Evolutionary conservation across 2,329 filamentous ascomycete species (phyloP).

Genomic region (Colletotrichum nymphaeae): DNA sequence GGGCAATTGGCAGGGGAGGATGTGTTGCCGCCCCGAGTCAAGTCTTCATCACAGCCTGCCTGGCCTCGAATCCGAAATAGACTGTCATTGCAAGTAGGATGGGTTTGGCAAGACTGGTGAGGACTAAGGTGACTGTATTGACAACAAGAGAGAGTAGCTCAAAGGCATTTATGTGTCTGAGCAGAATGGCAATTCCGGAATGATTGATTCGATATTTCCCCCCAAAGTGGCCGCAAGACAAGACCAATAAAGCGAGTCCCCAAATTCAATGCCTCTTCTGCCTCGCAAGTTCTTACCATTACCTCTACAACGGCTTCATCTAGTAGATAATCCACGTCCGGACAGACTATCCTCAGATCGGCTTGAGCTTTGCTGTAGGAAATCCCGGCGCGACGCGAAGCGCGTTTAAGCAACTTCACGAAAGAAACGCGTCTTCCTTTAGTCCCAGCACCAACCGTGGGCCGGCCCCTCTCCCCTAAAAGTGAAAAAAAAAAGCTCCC

Average conservation of each 20-base stretch:
- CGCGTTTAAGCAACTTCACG: neutral
- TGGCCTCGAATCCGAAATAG: neutral
- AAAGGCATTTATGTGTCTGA: too few relatives aligned
- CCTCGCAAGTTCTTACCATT: neutral
- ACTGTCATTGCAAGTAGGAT: neutral
- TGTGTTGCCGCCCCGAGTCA: too few relatives aligned
- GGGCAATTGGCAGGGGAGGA: neutral
- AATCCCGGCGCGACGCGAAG: neutral
- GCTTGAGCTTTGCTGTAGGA: neutral
- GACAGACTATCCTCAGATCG: neutral
- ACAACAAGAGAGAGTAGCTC: neutral
- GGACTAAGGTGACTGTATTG: too few relatives aligned
- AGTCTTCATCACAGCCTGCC: neutral
- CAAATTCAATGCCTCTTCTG: neutral
- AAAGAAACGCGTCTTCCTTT: neutral
- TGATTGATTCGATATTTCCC: neutral
- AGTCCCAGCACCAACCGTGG: neutral
- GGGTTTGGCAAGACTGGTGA: too few relatives aligned
- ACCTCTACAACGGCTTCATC: neutral
- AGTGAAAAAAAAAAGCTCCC: neutral
- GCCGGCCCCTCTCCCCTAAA: neutral
- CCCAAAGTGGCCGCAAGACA: neutral
- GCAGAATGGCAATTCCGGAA: too few relatives aligned
- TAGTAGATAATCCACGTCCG: neutral
- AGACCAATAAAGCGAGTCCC: neutral